Conservation (phyloP, 164 flowering plant genomes). For the Sextonia rubra region DNA sequence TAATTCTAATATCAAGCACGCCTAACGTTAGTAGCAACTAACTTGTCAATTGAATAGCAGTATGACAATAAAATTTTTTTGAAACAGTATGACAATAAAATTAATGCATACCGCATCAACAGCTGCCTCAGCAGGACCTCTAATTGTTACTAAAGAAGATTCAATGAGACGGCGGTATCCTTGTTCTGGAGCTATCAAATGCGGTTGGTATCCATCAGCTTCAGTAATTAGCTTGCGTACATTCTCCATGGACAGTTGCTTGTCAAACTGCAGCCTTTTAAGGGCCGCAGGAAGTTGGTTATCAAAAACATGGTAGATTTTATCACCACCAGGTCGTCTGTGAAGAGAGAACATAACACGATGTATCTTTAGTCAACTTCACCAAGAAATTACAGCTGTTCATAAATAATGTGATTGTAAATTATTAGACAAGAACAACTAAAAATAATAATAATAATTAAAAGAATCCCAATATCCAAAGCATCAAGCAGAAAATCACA, state of each 20-base stretch:
- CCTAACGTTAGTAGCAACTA: not conserved
- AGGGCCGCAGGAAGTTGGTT: constrained; percentile 84
- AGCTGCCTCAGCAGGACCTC: constrained; percentile 94
- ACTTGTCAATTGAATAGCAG: not conserved
- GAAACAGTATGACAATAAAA: not conserved
- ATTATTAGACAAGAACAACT: too few relatives aligned
- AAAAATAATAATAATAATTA: too few relatives aligned
- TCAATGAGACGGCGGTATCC: constrained; percentile 95
- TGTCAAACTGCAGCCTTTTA: constrained; percentile 76
- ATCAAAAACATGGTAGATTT: constrained; percentile 69
- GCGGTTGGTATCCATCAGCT: constrained; percentile 92
- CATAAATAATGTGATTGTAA: not conserved
- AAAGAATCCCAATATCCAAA: too few relatives aligned
- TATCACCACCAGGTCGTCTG: constrained; percentile 88
- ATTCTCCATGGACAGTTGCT: constrained; percentile 80
- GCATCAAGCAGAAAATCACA: too few relatives aligned
- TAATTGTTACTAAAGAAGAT: constrained; percentile 61
- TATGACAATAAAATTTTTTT: too few relatives aligned
- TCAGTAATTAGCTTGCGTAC: constrained; percentile 68
- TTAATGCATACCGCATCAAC: constrained; percentile 73
- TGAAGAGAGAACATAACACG: not conserved
- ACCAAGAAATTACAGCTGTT: not conserved
- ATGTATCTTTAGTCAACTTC: not conserved
- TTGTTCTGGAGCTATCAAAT: constrained; percentile 82
- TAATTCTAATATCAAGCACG: not conserved